Evolutionary conservation across 1,284 basidiomycete genomes (phyloP).

Genomic region (Exobasidium rhododendri): DNA sequence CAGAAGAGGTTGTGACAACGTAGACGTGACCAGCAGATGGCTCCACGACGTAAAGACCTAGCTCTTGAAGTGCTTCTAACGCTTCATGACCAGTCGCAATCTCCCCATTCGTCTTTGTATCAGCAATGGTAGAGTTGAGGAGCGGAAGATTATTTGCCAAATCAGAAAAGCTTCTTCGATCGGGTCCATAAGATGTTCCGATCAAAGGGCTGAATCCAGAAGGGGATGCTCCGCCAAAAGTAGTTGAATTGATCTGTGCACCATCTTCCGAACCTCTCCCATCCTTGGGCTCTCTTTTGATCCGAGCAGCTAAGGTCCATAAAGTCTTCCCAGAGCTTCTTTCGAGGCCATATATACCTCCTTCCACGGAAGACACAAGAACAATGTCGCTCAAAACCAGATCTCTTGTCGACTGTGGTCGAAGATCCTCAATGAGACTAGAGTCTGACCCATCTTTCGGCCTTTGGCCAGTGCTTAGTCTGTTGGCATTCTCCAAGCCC

Average conservation of each 20-base stretch:
- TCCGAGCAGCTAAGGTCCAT: conserved; percentile 30
- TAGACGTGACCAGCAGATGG: conserved; percentile 81
- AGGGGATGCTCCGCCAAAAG: neutral
- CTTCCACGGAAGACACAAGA: conserved; percentile 82
- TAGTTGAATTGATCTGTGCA: neutral
- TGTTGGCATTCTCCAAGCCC: neutral
- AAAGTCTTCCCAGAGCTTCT: conserved; percentile 65
- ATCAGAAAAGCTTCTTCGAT: conserved; percentile 39
- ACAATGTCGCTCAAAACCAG: conserved; percentile 71
- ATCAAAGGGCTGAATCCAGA: conserved; percentile 31
- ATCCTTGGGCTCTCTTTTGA: neutral
- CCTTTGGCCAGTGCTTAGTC: neutral
- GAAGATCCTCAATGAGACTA: neutral
- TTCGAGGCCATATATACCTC: conserved; percentile 80
- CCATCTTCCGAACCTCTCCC: neutral
- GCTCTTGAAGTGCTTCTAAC: conserved; percentile 59
- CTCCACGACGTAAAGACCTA: conserved; percentile 83
- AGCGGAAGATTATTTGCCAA: conserved; percentile 19
- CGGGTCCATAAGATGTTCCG: conserved; percentile 36
- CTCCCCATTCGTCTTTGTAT: conserved; percentile 3
- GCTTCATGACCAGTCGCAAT: conserved; percentile 16
- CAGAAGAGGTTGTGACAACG: conserved; percentile 62
- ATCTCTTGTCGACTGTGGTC: neutral
- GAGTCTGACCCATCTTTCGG: neutral
- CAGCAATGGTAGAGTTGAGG: conserved; percentile 10